Conservation (phyloP, 176 grass and related monocot species). For the Dactylis glomerata region DNA sequence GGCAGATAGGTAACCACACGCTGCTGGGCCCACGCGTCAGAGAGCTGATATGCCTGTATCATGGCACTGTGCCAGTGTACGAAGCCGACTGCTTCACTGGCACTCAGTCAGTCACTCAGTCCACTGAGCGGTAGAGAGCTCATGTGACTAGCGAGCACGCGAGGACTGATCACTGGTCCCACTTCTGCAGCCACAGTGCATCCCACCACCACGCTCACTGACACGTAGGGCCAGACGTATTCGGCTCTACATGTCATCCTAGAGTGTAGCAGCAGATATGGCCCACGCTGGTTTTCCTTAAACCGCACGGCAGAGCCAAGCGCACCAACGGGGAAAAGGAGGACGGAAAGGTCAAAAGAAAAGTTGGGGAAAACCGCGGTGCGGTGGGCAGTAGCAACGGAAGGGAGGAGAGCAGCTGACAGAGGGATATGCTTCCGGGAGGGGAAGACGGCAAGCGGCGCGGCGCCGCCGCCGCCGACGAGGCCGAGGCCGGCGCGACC, state of each 20-base stretch:
- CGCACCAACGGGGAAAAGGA: slow-evolving; percentile 21
- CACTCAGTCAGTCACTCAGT: not conserved
- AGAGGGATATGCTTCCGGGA: slow-evolving; percentile 31
- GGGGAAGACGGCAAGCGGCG: slow-evolving; percentile 11
- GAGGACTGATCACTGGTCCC: not conserved
- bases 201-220: not conserved
- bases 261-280: not conserved
- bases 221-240: no score
- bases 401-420: not conserved
- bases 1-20: not conserved
- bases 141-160: slow-evolving; percentile 26
- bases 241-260: not conserved
- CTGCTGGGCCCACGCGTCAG: not conserved
- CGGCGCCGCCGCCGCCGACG: slow-evolving; percentile 14
- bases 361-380: not conserved
- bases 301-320: slow-evolving; percentile 43
- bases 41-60: not conserved
- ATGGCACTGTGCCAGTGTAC: not conserved
- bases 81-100: slow-evolving; percentile 2
- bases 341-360: slow-evolving; percentile 41
- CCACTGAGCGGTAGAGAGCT: not conserved
- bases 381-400: not conserved
- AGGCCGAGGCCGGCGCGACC: not conserved
- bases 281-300: slow-evolving; percentile 38
- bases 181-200: not conserved